These are phyloP conservation scores for Mycena chlorophos DNA, from an alignment of 768 basidiomycete species.

Conservation along the genomic window DNA sequence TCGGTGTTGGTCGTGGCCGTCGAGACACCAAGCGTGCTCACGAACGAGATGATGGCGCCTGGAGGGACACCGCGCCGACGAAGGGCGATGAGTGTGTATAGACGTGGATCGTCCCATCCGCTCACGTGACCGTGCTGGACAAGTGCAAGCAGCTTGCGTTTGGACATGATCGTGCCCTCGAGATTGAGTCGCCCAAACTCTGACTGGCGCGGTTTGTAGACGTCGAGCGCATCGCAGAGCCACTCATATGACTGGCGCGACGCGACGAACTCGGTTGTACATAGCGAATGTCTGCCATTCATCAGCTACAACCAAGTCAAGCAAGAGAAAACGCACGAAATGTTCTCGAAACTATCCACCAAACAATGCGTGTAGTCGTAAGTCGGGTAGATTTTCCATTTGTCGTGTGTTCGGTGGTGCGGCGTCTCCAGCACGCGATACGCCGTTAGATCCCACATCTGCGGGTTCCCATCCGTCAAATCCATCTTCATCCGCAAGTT, in stretches of 20 bases:
- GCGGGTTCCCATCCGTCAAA: slow-evolving; percentile 87
- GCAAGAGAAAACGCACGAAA: slow-evolving; percentile 68
- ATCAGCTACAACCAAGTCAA: slow-evolving; percentile 7
- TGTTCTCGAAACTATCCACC: slow-evolving; percentile 98
- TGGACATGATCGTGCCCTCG: slow-evolving; percentile 95
- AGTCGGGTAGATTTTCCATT: slow-evolving; percentile 97
- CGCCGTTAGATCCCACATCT: slow-evolving; percentile 99
- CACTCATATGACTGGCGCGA: slow-evolving; percentile 98
- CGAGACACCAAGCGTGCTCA: slow-evolving; percentile 92
- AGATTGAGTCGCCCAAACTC: slow-evolving; percentile 93
- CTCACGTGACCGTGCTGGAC: slow-evolving; percentile 82
- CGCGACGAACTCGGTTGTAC: slow-evolving; percentile 92
- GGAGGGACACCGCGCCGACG: slow-evolving; percentile 96
- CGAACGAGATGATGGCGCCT: slow-evolving; percentile 90
- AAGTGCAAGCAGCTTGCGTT: slow-evolving; percentile 88
- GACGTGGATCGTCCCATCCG: slow-evolving; percentile 97
- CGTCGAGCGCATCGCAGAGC: slow-evolving; percentile 96
- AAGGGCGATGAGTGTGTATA: slow-evolving; percentile 95
- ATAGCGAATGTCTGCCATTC: slow-evolving; percentile 81
- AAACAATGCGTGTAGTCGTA: slow-evolving; percentile 99
- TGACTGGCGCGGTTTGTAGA: slow-evolving; percentile 96
- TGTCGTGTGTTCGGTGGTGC: slow-evolving; percentile 90
- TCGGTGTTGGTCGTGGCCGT: slow-evolving; percentile 82
- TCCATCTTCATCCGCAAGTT: slow-evolving; percentile 98
- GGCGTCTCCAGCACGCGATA: slow-evolving; percentile 89